Percentiles rank a stretch among this genome's conserved stretches.
Evolutionary conservation across 345 rosid species (phyloP).

Genomic region (Mercurialis annua): DNA sequence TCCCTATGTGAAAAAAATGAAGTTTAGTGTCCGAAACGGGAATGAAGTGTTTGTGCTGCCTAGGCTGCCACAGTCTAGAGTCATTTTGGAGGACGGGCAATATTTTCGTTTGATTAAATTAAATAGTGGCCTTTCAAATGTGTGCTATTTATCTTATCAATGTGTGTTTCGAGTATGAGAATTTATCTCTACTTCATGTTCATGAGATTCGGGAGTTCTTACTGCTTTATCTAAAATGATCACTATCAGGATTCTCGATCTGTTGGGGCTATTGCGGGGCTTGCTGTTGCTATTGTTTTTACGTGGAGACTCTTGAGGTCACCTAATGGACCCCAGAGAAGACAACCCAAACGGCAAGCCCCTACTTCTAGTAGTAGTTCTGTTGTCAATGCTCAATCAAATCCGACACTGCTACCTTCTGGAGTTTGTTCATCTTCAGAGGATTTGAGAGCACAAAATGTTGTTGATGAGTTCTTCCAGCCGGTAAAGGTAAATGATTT

Average conservation of each 20-base stretch:
- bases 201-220: background rate
- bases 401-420: conserved; percentile 35
- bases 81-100: background rate
- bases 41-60: too few species aligned
- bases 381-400: conserved; percentile 41
- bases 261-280: conserved; percentile 89
- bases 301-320: conserved; percentile 78
- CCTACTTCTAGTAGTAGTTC: conserved; percentile 50
- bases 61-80: background rate
- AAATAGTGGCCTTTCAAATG: background rate
- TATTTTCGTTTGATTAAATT: background rate
- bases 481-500: conserved; percentile 62
- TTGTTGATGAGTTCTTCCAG: conserved; percentile 77
- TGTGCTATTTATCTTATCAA: too few species aligned
- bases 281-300: conserved; percentile 85
- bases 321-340: conserved; percentile 58
- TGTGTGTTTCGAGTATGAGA: too few species aligned
- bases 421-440: conserved; percentile 47
- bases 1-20: too few species aligned
- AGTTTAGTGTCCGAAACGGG: too few species aligned
- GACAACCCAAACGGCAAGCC: conserved; percentile 70
- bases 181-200: background rate
- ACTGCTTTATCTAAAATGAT: background rate
- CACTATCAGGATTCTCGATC: conserved; percentile 71
- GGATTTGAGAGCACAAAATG: conserved; percentile 61